These are phyloP conservation scores for Pythium sp. DNA, from an alignment of 352 stramenopile genomes.

Conservation along the genomic window DNA sequence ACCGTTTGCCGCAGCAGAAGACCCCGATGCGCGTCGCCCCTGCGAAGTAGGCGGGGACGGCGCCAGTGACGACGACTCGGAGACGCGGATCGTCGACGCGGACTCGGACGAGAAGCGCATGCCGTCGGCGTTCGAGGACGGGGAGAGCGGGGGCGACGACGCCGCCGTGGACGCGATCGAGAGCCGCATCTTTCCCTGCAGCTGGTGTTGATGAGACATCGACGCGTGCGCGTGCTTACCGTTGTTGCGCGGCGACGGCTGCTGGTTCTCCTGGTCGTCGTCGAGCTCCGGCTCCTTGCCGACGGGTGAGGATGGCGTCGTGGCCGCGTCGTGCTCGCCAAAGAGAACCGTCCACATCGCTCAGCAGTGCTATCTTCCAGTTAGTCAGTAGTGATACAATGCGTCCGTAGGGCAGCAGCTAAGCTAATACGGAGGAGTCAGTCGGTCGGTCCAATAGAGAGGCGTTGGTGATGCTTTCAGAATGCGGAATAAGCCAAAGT, in stretches of 20 bases:
- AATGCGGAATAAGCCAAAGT: slow-evolving; percentile 1
- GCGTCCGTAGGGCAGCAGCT: not conserved
- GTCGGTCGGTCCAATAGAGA: not conserved
- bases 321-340: slow-evolving; percentile 39
- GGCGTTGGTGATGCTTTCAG: not conserved
- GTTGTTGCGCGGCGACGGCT: slow-evolving; percentile 12
- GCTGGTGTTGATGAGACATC: not conserved
- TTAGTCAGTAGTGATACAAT: not conserved
- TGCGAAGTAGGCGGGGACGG: slow-evolving; percentile 16
- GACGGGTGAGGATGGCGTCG: slow-evolving; percentile 12
- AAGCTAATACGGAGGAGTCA: not conserved
- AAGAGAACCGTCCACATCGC: slow-evolving; percentile 66
- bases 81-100: slow-evolving; percentile 7
- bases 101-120: slow-evolving; percentile 19
- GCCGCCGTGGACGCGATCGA: slow-evolving; percentile 18
- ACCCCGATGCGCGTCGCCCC: not conserved
- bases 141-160: slow-evolving; percentile 19
- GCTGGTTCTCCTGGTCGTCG: slow-evolving; percentile 20
- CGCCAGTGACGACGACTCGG: slow-evolving; percentile 14
- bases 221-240: not conserved
- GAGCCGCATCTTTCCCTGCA: slow-evolving; percentile 14
- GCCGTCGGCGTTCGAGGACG: slow-evolving; percentile 3
- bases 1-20: not conserved
- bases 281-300: slow-evolving; percentile 13
- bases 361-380: not conserved